Evolutionary conservation across 2,329 filamentous ascomycete genomes (phyloP), one percentile per base, ranked within the genome.

Genomic region (Diaporthe sp.): DNA sequence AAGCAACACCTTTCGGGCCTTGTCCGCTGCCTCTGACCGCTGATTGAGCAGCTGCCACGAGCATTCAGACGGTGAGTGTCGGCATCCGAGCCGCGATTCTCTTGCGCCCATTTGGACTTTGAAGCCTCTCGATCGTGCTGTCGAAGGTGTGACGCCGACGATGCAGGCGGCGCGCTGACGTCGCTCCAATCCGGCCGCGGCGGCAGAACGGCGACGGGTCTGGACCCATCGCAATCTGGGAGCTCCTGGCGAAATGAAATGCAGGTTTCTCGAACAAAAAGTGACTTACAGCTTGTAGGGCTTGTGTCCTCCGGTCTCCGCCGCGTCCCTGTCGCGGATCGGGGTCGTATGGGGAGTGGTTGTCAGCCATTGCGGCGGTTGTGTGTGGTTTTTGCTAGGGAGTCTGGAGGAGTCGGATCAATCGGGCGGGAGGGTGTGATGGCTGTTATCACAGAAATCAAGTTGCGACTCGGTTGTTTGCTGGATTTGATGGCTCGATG

Each of bases 261-360:
- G 50, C 70, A 55, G 22, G 15, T 13, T 30, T 33, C 15, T 19
- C n/a, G 28, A 25, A 17, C 12, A 45, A 55, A 55, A 50, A 52
- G 25, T 17, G 40, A 72, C 70, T 72, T 72, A 72, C 70, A 28
- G 42, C 45, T 72, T 72, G 70, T 47, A 72, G 57, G 28, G 57
- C 70, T 30, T 72, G 70, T 12, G 57, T 72, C 70, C 70, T 72
- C 45, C 25, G 45, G 57, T 72, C 50, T 35, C 57, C 57, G 70
- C 57, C 38, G 61, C 58, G 57, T 73, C 71, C 40, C 68, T 69
- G 72, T 40, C 72, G 61, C 61, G 61, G 72, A 45, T 72, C 67
- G 38, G 66, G 66, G 54, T 61, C 66, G 72, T 71, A 72, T 70
- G 67, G 73, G 73, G 73, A 64, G 70, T 72, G 57, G 70, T 72